Conservation (phyloP, 2,329 filamentous ascomycete species). For the Scedosporium boydii region DNA sequence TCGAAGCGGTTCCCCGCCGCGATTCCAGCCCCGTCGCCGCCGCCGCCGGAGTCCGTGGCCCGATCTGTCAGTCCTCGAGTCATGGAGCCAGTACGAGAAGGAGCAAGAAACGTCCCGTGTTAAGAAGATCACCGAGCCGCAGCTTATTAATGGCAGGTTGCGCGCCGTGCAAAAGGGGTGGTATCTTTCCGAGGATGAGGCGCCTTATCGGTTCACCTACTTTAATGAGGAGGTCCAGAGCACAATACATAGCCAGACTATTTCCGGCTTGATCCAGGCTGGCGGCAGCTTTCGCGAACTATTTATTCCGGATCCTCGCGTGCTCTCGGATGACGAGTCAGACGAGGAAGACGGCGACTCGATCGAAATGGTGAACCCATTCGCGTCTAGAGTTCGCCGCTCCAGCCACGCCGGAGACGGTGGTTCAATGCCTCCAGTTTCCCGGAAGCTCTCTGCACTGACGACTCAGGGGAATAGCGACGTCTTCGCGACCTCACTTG, state of each 20-base stretch:
- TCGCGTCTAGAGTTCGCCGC: constrained; percentile 15
- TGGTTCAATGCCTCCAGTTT: constrained; percentile 24
- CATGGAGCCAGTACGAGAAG: constrained; percentile 87
- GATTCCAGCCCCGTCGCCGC: constrained; percentile 34
- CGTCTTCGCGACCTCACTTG: background rate
- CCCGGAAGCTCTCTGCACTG: constrained; percentile 3
- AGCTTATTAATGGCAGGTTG: constrained; percentile 81
- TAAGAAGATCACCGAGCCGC: constrained; percentile 88
- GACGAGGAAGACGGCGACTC: constrained; percentile 43
- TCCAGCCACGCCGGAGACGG: constrained; percentile 19
- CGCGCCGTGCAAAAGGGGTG: constrained; percentile 71
- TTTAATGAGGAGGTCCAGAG: constrained; percentile 97
- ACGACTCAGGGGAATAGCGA: background rate
- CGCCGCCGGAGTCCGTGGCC: constrained; percentile 73
- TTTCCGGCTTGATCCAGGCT: constrained; percentile 82
- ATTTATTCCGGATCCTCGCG: constrained; percentile 77
- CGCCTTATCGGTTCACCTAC: constrained; percentile 92
- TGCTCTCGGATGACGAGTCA: constrained; percentile 64
- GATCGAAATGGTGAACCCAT: constrained; percentile 7
- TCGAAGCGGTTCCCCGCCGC: constrained; percentile 29
- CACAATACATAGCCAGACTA: constrained; percentile 92
- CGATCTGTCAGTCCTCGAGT: constrained; percentile 71
- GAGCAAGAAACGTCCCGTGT: constrained; percentile 55
- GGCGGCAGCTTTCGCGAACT: constrained; percentile 78
- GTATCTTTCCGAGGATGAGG: constrained; percentile 82